These are phyloP conservation scores for Suhomyces panamericanus DNA, from an alignment of 1,139 yeast genomes.

Conservation along the genomic window DNA sequence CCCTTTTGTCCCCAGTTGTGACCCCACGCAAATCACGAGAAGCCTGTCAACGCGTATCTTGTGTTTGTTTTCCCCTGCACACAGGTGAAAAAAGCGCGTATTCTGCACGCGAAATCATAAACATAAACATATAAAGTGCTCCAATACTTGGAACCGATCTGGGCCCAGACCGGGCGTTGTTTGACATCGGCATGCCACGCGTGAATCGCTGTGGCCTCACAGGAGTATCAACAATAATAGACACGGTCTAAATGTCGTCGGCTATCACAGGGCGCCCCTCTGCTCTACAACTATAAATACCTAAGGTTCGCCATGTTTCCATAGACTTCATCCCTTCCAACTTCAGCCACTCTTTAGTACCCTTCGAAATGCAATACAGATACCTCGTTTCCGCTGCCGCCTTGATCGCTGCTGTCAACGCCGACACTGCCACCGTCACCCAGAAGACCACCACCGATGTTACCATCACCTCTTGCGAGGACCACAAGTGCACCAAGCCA, in stretches of 20 bases:
- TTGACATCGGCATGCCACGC: background rate
- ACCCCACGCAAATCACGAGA: no score
- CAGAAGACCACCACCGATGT: conserved; percentile 35
- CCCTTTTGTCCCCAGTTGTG: no score
- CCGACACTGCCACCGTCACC: conserved; percentile 32
- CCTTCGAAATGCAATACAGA: conserved; percentile 32
- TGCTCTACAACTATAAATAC: conserved; percentile 7
- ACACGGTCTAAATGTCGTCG: background rate
- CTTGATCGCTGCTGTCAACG: conserved; percentile 23
- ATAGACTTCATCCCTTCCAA: conserved; percentile 12
- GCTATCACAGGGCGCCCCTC: no score
- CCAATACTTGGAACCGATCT: conserved; percentile 1
- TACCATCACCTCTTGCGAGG: conserved; percentile 46
- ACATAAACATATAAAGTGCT: conserved; percentile 2
- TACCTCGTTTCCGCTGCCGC: conserved; percentile 35
- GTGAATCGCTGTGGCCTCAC: background rate
- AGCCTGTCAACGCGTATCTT: no score
- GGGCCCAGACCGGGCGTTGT: background rate
- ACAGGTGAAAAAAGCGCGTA: background rate
- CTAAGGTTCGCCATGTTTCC: background rate
- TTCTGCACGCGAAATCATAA: conserved; percentile 1
- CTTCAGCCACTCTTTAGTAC: conserved; percentile 15
- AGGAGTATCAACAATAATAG: conserved; percentile 1
- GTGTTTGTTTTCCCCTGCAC: conserved; percentile 2
- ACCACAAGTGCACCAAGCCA: conserved; percentile 31